Conservation (phyloP, 306 rosid genomes). For the Mimosa pudica region DNA sequence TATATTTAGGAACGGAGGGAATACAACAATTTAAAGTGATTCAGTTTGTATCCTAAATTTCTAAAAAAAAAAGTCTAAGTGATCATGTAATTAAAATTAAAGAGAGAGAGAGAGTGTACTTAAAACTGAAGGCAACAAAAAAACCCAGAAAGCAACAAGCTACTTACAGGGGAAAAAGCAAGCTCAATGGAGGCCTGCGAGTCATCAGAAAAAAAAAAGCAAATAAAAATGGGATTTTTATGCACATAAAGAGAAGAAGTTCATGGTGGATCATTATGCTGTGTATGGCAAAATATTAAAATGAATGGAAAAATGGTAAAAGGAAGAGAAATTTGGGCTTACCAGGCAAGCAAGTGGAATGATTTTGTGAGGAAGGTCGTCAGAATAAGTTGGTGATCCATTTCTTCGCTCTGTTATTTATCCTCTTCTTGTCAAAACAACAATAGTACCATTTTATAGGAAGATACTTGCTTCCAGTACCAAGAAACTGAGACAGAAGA, state of each 20-base stretch:
- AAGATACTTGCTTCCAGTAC: neutral
- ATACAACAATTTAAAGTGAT: too few species aligned
- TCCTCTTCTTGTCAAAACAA: neutral
- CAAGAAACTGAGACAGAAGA: slow-evolving; percentile 13
- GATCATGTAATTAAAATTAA: too few species aligned
- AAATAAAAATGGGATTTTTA: neutral
- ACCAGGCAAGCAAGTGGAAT: slow-evolving; percentile 51
- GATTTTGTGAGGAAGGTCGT: slow-evolving; percentile 33
- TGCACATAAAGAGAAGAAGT: neutral
- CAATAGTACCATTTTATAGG: neutral
- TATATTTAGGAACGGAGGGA: too few species aligned
- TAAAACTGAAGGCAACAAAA: neutral
- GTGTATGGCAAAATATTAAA: neutral
- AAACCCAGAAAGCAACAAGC: neutral
- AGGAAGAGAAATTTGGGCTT: neutral
- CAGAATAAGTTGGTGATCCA: slow-evolving; percentile 42
- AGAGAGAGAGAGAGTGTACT: too few species aligned
- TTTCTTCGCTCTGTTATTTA: slow-evolving; percentile 26
- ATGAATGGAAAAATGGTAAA: neutral
- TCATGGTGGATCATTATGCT: neutral
- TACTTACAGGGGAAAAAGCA: slow-evolving; percentile 62
- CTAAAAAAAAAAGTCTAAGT: too few species aligned
- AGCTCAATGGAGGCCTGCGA: slow-evolving; percentile 63
- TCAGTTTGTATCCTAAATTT: too few species aligned
- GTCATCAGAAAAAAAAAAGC: neutral